These are phyloP conservation scores for Colletotrichum sp. DNA, from an alignment of 2,329 filamentous ascomycete species.

Conservation along the genomic window DNA sequence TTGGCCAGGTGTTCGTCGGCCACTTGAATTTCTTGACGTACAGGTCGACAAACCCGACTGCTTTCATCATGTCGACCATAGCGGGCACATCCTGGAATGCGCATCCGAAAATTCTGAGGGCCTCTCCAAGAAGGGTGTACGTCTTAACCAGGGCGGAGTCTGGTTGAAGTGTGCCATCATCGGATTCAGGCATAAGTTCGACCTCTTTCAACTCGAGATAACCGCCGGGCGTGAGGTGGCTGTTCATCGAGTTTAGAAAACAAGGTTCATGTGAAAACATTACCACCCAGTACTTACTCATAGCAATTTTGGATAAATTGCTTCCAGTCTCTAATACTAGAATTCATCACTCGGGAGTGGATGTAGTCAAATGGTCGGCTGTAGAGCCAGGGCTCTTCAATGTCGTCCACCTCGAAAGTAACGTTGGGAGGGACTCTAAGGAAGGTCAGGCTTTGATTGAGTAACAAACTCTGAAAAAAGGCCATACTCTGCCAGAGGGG, in stretches of 20 bases:
- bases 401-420: constrained; percentile 43
- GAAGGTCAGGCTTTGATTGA: background rate
- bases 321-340: constrained; percentile 27
- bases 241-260: background rate
- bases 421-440: constrained; percentile 44
- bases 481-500: background rate
- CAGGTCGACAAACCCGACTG: background rate
- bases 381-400: constrained; percentile 35
- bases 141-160: background rate
- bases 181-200: background rate
- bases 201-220: background rate
- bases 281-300: background rate
- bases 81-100: background rate
- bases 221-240: background rate
- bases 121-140: background rate
- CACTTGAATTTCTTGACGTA: background rate
- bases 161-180: background rate
- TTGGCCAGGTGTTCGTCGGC: background rate
- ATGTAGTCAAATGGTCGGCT: constrained; percentile 37
- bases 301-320: constrained; percentile 16
- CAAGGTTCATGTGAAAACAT: background rate
- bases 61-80: background rate
- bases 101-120: background rate
- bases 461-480: no score
- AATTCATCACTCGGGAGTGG: constrained; percentile 33